Base-by-base conservation (phyloP, 192 early-diverging fungal genomes). In the Backusella parvicylindrica region DNA sequence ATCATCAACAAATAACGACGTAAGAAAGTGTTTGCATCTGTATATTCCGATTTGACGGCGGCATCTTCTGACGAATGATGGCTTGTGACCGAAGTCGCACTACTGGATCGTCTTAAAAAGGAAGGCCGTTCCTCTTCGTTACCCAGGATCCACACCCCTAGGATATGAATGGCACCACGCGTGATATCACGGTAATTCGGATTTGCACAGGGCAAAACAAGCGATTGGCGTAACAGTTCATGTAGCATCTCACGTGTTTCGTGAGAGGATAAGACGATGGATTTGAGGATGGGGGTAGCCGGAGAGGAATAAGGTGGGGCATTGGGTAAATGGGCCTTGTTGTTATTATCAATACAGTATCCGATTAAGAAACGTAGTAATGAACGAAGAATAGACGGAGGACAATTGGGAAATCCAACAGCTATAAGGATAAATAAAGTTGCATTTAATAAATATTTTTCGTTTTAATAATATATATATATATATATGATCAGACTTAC, bases 191-290 rank as follows among this genome's bases (percentile, higher is more conserved):
- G 85, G 75, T 91, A 89, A 30, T 84, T 70, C 0, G 79, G 72
- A 49, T 85, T 86, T 21, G 68, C 3, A 63, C 78, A 82, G 8
- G 94, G 94, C 16, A 92, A 32, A 43, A 90, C 70, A n/a, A 95
- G 73, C 5, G 86, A 82, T 77, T 96, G 94, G 56, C 90, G 78
- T 2, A 95, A 68, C 49, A 92, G 83, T 74, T 96, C 94, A 76
- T 96, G 93, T 23, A 93, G 81, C 37, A 94, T 84, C 75, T 95
- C 93, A 2, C 93, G 75, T 63, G 91, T 92, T 43, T 81, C 83
- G 47, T 88, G 83, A 1, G 83, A 82, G 1, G 82, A 82, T 23
- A 85, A 77, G 4, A 90, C 84, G 40, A 90, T 88, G 0, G 86
- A 88, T 60, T 89, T 90, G 16, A 90, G 73, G 33, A 90, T 89